Evolutionary conservation across 805 yeast species (phyloP).

Genomic region (Metschnikowia lochheadii): DNA sequence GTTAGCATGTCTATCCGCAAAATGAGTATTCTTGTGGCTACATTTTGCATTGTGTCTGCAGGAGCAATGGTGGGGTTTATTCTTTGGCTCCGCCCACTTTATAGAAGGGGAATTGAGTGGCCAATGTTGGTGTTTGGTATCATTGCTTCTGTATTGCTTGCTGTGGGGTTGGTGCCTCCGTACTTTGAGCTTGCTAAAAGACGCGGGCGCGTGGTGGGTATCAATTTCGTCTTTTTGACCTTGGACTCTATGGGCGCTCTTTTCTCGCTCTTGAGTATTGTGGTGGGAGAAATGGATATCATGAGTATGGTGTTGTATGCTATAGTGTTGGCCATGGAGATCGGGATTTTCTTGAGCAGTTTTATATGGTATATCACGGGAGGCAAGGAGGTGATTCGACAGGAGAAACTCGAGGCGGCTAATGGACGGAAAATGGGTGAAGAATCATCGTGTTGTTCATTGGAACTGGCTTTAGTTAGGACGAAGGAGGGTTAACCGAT

Average conservation of each 20-base stretch:
- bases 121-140: conserved; percentile 79
- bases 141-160: conserved; percentile 70
- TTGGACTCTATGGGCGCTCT: conserved; percentile 80
- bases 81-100: conserved; percentile 59
- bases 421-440: neutral
- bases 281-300: conserved; percentile 61
- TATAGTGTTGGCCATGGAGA: conserved; percentile 67
- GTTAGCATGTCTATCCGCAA: conserved; percentile 31
- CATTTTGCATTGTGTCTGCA: conserved; percentile 35
- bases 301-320: conserved; percentile 76
- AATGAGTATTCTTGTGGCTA: conserved; percentile 30
- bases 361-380: conserved; percentile 55
- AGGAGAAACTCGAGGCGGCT: conserved; percentile 19
- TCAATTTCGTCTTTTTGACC: conserved; percentile 72
- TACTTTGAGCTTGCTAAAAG: conserved; percentile 79
- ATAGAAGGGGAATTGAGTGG: conserved; percentile 55
- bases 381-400: conserved; percentile 26
- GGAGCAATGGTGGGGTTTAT: conserved; percentile 71
- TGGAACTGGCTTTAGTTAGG: neutral
- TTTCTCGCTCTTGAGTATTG: conserved; percentile 59
- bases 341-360: conserved; percentile 74
- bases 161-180: conserved; percentile 81
- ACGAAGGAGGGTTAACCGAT: neutral
- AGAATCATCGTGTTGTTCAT: neutral
- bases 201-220: conserved; percentile 81